Evolutionary conservation across 805 yeast species (phyloP), one percentile per base, ranked within the genome.

Genomic region (Sungouiella blattae): DNA sequence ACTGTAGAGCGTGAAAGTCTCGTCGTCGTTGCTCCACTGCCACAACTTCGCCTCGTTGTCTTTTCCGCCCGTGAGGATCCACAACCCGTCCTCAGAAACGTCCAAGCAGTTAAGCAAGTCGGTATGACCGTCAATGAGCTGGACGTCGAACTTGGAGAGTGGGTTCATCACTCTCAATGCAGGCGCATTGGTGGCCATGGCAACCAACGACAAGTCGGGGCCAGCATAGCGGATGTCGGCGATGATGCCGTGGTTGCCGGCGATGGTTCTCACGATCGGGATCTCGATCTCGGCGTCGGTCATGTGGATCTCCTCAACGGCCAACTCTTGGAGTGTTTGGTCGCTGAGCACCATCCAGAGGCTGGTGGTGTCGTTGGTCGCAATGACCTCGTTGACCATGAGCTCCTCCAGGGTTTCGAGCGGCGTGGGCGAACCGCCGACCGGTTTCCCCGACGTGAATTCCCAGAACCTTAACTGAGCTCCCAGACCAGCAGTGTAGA

Each of bases 211-310:
- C 20, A 65, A 55, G 16, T 67, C 53, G 6, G 87, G 86, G 0
- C 93, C 93, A 21, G 80, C 82, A 52, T 79, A 83, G 46, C 78
- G 76, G 65, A 88, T 73, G 55, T 91, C 98, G 2, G 96, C 95
- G 50, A 93, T 80, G 17, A 93, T 91, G 38, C 97, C 98, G 61
- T 91, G 96, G 58, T 88, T 88, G 47, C 97, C 97, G 1, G 96
- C 93, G 47, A 88, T 69, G 27, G 77, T 71, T 36, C 79, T 67
- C 6, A 58, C 49, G 2, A 74, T 54, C 13, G 72, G 69, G n/a
- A 83, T 55, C 18, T 36, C 41, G 6, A 32, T 22, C 1, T 42
- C 38, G 11, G 27, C 30, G 3, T 49, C 58, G 18, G 28, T 54
- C 47, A 30, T 50, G 42, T 32, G 38, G 2, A 67, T 42, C 7